Conservation (phyloP, 2,329 filamentous ascomycete genomes). For the Arachnomyces sp. region DNA sequence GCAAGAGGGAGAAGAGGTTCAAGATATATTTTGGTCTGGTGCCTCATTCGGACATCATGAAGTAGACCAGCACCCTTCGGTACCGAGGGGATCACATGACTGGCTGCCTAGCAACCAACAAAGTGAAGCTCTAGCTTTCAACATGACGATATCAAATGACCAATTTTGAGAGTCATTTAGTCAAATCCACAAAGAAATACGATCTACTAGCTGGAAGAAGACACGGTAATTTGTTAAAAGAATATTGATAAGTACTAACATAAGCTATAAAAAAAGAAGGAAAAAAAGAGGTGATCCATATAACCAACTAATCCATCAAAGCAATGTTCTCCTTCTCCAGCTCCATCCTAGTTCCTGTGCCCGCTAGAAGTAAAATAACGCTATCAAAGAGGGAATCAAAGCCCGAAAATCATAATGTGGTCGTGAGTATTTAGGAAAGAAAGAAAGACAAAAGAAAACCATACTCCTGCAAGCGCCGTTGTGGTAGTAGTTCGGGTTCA, state of each 20-base stretch:
- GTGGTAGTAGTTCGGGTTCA: not conserved
- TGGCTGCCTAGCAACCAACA: no score
- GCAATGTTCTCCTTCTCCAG: not conserved
- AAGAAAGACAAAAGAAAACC: conserved; percentile 8
- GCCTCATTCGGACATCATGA: no score
- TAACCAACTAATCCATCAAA: conserved; percentile 1
- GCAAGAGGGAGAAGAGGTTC: not conserved
- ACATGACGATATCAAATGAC: no score
- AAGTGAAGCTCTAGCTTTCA: no score
- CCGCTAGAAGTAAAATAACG: conserved; percentile 4
- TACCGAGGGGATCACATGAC: no score
- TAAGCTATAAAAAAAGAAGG: conserved; percentile 1
- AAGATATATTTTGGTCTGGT: no score
- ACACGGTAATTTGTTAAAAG: no score
- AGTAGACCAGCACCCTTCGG: no score
- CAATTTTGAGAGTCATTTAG: no score
- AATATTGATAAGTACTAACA: conserved; percentile 2
- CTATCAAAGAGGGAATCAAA: conserved; percentile 11
- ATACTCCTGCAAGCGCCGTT: not conserved
- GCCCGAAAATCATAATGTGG: conserved; percentile 15
- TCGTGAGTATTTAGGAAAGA: conserved; percentile 12
- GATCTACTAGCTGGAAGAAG: no score
- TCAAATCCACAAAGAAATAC: no score
- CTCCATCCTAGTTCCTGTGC: no score
- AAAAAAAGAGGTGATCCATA: conserved; percentile 1